Evolutionary conservation across 805 yeast species (phyloP).

Genomic region (Nakazawaea holstii): DNA sequence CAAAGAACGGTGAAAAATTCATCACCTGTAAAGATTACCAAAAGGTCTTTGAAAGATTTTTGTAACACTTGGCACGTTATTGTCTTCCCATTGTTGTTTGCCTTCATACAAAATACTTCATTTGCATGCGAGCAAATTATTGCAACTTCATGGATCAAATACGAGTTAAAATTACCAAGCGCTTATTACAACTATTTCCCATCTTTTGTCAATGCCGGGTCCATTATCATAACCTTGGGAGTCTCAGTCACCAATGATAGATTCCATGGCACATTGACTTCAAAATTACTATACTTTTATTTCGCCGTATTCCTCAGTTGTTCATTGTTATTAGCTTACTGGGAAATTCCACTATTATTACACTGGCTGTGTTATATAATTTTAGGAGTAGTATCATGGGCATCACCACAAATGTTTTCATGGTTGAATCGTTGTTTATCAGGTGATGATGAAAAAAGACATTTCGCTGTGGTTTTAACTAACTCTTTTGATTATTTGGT

Average conservation of each 20-base stretch:
- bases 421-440: slow-evolving; percentile 18
- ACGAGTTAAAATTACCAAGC: slow-evolving; percentile 5
- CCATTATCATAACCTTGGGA: slow-evolving; percentile 18
- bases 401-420: slow-evolving; percentile 17
- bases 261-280: slow-evolving; percentile 14
- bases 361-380: slow-evolving; percentile 19
- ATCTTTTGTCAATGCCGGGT: slow-evolving; percentile 15
- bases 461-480: slow-evolving; percentile 31
- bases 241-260: slow-evolving; percentile 18
- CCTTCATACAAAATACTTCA: slow-evolving; percentile 31
- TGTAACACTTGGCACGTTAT: slow-evolving; percentile 45
- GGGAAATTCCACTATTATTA: slow-evolving; percentile 18
- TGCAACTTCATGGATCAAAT: slow-evolving; percentile 39
- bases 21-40: slow-evolving; percentile 34
- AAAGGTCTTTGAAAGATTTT: slow-evolving; percentile 29
- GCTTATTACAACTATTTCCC: slow-evolving; percentile 20
- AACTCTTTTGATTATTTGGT: slow-evolving; percentile 35
- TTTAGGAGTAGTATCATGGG: slow-evolving; percentile 14
- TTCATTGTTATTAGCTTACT: slow-evolving; percentile 12
- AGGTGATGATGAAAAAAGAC: slow-evolving; percentile 14
- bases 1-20: slow-evolving; percentile 36
- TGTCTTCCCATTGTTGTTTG: slow-evolving; percentile 35
- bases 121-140: slow-evolving; percentile 35
- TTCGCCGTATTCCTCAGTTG: slow-evolving; percentile 13
- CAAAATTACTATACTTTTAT: slow-evolving; percentile 15